Percentiles rank a stretch among this genome's conserved stretches.
Evolutionary conservation across 164 flowering plant species (phyloP).

Genomic region (Dillenia turbinata): DNA sequence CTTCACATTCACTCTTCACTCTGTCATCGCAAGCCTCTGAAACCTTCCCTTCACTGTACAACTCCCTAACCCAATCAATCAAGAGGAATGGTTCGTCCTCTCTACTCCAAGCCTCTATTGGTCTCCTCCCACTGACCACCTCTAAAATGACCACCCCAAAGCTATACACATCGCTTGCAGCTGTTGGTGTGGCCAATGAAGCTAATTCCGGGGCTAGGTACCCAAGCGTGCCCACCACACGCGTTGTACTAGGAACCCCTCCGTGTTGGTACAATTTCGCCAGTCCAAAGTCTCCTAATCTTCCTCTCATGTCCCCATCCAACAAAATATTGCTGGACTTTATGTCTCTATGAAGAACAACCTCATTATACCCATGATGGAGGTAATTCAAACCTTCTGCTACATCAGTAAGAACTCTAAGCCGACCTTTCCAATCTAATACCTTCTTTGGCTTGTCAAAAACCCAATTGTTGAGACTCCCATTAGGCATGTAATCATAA

Average conservation of each 20-base stretch:
- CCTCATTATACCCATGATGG: slow-evolving; percentile 75
- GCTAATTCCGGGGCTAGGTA: slow-evolving; percentile 86
- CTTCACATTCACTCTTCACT: slow-evolving; percentile 38
- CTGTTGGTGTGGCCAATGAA: slow-evolving; percentile 37
- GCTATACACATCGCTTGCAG: slow-evolving; percentile 72
- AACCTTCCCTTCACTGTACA: slow-evolving; percentile 41
- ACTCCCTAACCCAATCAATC: slow-evolving; percentile 69
- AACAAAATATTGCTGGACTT: slow-evolving; percentile 69
- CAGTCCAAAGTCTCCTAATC: slow-evolving; percentile 78
- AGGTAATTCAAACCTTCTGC: slow-evolving; percentile 71
- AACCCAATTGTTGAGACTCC: slow-evolving; percentile 59
- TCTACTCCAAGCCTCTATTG: slow-evolving; percentile 37
- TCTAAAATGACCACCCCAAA: slow-evolving; percentile 81
- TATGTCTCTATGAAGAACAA: slow-evolving; percentile 74
- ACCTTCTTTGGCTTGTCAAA: slow-evolving; percentile 42
- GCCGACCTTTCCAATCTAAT: slow-evolving; percentile 46
- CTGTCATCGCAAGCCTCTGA: slow-evolving; percentile 56
- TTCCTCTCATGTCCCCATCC: slow-evolving; percentile 54
- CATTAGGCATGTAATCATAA: slow-evolving; percentile 74
- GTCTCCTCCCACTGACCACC: slow-evolving; percentile 71
- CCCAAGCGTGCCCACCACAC: slow-evolving; percentile 84
- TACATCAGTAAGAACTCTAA: slow-evolving; percentile 48
- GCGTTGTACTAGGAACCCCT: slow-evolving; percentile 45
- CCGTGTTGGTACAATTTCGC: slow-evolving; percentile 71
- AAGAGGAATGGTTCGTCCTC: slow-evolving; percentile 49